These are phyloP conservation scores for Lentinula aciculospora DNA, from an alignment of 768 basidiomycete species.

Conservation along the genomic window DNA sequence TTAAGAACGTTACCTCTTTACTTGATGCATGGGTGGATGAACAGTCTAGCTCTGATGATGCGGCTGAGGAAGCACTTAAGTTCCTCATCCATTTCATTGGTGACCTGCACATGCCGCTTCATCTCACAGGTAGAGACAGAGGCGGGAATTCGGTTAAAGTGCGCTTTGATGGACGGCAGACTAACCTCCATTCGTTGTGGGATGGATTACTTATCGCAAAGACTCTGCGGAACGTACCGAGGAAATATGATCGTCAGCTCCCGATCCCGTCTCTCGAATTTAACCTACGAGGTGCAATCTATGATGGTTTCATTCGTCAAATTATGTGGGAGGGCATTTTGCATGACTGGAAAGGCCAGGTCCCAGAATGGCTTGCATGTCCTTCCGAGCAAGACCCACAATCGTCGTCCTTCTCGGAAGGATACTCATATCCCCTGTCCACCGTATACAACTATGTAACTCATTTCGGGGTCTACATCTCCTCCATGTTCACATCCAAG, in stretches of 20 bases:
- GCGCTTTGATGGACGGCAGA: constrained; percentile 61
- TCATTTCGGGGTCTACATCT: constrained; percentile 11
- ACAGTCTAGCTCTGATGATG: constrained; percentile 17
- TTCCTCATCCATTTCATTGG: constrained; percentile 93
- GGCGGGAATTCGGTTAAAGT: constrained; percentile 85
- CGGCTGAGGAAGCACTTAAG: constrained; percentile 76
- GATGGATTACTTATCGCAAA: constrained; percentile 80
- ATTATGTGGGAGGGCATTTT: constrained; percentile 83
- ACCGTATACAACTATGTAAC: not conserved
- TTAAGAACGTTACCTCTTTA: constrained; percentile 69
- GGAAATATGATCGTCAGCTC: constrained; percentile 74
- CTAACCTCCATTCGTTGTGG: constrained; percentile 87
- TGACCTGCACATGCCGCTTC: constrained; percentile 91
- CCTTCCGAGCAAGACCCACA: constrained; percentile 24
- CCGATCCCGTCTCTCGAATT: constrained; percentile 62
- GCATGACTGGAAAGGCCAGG: constrained; percentile 56
- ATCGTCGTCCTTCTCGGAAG: constrained; percentile 6
- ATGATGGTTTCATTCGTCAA: constrained; percentile 82
- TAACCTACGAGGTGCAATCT: constrained; percentile 71
- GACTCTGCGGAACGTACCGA: constrained; percentile 63
- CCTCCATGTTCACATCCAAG: constrained; percentile 1
- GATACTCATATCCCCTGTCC: not conserved
- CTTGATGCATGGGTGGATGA: constrained; percentile 44
- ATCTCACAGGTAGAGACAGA: constrained; percentile 80
- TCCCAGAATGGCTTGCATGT: constrained; percentile 65